Conservation (phyloP, 305 asterid species). For the Striga hermonthica region DNA sequence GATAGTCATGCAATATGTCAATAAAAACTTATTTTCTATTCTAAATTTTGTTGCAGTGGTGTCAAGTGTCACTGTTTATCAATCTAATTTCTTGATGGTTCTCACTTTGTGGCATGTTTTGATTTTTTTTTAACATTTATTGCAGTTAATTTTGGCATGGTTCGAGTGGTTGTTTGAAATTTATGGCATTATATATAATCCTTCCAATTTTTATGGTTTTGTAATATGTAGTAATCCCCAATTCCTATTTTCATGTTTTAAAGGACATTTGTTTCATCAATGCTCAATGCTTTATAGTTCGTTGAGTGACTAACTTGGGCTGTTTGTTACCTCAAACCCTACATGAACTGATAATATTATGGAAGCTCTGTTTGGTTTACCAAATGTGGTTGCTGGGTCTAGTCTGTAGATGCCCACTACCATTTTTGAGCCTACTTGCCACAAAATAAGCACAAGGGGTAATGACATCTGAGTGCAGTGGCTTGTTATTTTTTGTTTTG, state of each 20-base stretch:
- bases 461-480: slow-evolving; percentile 19
- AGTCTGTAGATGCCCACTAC: slow-evolving; percentile 6
- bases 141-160: too few relatives aligned
- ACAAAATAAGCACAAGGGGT: slow-evolving; percentile 7
- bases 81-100: too few relatives aligned
- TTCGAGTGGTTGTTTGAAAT: too few relatives aligned
- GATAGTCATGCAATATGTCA: background rate
- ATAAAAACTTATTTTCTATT: background rate
- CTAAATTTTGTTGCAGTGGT: background rate
- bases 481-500: slow-evolving; percentile 14
- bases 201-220: too few relatives aligned
- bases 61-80: slow-evolving; percentile 3
- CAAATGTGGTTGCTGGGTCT: slow-evolving; percentile 16
- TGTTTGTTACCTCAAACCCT: slow-evolving; percentile 3
- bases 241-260: too few relatives aligned
- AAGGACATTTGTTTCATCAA: slow-evolving; percentile 7
- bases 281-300: slow-evolving; percentile 8
- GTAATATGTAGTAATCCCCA: too few relatives aligned
- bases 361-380: background rate
- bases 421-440: slow-evolving; percentile 6
- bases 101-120: too few relatives aligned
- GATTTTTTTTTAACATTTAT: too few relatives aligned
- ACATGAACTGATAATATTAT: slow-evolving; percentile 6
- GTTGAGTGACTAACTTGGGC: slow-evolving; percentile 7
- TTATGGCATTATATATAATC: too few relatives aligned